phyloP scores from a whole-genome alignment of 106 monocot genomes.

The Cymbidium sinense region DNA sequence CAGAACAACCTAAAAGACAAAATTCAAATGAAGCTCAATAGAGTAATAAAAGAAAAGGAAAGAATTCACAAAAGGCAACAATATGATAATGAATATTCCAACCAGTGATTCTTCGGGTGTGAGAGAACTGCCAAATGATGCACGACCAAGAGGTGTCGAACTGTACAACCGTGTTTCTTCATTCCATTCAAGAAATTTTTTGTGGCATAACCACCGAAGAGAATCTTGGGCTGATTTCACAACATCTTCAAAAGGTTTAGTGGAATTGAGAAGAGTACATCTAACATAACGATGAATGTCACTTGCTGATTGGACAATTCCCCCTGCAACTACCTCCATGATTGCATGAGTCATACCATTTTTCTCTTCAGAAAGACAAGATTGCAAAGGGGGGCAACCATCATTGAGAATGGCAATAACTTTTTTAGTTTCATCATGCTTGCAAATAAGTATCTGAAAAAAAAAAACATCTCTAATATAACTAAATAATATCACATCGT shows the following conservation, averaged over 20 bases:
- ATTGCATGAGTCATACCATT: constrained; percentile 99
- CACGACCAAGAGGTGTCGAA: constrained; percentile 86
- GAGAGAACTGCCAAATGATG: constrained; percentile 96
- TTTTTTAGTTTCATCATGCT: constrained; percentile 67
- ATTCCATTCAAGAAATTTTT: constrained; percentile 94
- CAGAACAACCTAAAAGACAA: constrained; percentile 60
- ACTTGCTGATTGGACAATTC: constrained; percentile 90
- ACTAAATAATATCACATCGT: background rate
- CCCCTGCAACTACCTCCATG: constrained; percentile 97
- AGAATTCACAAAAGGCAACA: constrained; percentile 1
- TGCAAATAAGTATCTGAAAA: constrained; percentile 83
- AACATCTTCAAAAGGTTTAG: constrained; percentile 91
- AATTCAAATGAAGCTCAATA: constrained; percentile 8
- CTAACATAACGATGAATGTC: constrained; percentile 97
- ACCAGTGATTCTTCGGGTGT: constrained; percentile 97
- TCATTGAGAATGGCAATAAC: constrained; percentile 64
- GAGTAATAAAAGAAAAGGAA: background rate
- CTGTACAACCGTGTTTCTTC: constrained; percentile 69
- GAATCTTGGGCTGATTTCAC: constrained; percentile 98
- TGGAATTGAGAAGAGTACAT: constrained; percentile 97
- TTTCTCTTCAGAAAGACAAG: constrained; percentile 97
- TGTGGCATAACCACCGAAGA: constrained; percentile 87
- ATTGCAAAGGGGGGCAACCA: constrained; percentile 86
- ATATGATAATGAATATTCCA: background rate
- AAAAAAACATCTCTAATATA: background rate